Base-by-base conservation (phyloP, 2,329 filamentous ascomycete species). In the Neocatenulostroma microsporum region DNA sequence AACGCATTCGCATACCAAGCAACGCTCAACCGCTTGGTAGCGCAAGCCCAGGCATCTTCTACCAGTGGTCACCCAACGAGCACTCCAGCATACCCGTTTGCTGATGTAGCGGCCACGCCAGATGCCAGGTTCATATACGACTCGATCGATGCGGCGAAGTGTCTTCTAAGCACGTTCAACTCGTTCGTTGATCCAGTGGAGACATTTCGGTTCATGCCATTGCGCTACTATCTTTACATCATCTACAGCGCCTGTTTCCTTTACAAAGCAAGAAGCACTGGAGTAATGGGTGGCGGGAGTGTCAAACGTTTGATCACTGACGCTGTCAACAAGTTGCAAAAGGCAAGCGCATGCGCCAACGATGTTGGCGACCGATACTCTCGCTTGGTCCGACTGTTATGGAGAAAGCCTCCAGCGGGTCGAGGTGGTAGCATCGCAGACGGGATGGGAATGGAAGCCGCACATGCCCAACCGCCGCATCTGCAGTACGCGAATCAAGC, bases 111-210 rank as follows among this genome's bases (percentile, higher is more conserved):
- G 4, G 71, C 70, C 1, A 73, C 75, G 37, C 74, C 75, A 5
- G 77, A 80, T 49, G 74, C 76, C 4, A 68, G 77, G 5, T 80
- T 80, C 54, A 79, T 81, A 39, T 80, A 79, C 53, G 76, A 79
- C 51, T 75, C 75, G 2, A 68, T 81, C 6, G 74, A 79, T 45
- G 75, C 77, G 2, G 77, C 76, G 0, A 79, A 78, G 50, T 71
- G 73, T 0, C 68, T 80, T 13, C 60, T 81, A 11, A 71, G 67
- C 12, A 76, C 74, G 2, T 64, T 80, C 14, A 78, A 75, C 48
- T 72, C 71, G 37, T 71, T 69, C 42, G 69, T 79, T 20, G 71
- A 79, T 37, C 74, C 76, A 0, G 67, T 72, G 34, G 69, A 68
- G 12, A 70, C 73, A 29, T 62, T 80, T 12, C 71, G 75, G 41